Conservation (phyloP, 257 asterid genomes). For the Anisodus acutangulus region DNA sequence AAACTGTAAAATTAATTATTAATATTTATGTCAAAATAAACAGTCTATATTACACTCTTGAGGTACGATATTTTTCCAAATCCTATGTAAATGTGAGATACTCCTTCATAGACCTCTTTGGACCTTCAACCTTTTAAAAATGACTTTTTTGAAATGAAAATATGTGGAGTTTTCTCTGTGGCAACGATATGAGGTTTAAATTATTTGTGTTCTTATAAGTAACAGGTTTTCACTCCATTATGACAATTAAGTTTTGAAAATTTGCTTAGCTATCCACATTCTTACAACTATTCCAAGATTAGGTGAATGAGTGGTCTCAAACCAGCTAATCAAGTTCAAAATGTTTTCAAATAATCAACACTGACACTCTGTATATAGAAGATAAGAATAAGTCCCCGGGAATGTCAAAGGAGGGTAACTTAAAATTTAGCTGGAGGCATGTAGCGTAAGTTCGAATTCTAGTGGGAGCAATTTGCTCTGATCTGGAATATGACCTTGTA, state of each 20-base stretch:
- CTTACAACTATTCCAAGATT: slow-evolving; percentile 33
- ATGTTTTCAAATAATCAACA: slow-evolving; percentile 4
- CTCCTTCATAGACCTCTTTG: neutral
- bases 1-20: no score
- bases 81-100: no score
- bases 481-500: no score
- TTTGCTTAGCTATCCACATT: slow-evolving; percentile 47
- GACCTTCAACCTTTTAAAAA: no score
- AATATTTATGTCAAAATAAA: no score
- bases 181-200: neutral
- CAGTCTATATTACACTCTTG: no score
- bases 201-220: neutral
- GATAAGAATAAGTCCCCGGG: no score
- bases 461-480: no score
- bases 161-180: neutral
- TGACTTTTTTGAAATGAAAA: neutral
- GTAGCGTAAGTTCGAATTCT: no score
- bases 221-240: neutral
- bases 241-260: neutral
- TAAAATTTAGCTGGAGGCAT: no score
- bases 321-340: slow-evolving; percentile 45
- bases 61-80: no score
- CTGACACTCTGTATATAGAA: slow-evolving; percentile 49
- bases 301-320: slow-evolving; percentile 42
- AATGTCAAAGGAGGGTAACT: no score